These are phyloP conservation scores for Diutina mesorugosa DNA, from an alignment of 1,139 yeast genomes.

Conservation along the genomic window DNA sequence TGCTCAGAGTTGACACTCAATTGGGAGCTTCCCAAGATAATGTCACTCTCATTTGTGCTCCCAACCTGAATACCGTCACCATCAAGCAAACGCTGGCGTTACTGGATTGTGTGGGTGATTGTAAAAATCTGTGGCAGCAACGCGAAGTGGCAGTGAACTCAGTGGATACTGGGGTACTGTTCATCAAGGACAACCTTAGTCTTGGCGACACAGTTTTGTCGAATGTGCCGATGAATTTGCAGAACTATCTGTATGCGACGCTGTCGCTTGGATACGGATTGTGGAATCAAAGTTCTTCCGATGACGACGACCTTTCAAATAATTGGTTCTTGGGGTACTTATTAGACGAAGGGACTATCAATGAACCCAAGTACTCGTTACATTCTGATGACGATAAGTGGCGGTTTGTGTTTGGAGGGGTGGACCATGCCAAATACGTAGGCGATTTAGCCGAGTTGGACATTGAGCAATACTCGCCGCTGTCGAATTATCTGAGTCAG, in stretches of 20 bases:
- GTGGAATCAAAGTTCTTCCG: not conserved
- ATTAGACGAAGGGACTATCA: not conserved
- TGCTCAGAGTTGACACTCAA: not conserved
- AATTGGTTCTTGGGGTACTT: constrained; percentile 1
- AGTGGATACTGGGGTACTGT: not conserved
- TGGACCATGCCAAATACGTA: not conserved
- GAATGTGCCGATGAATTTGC: not conserved
- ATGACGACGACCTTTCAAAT: not conserved
- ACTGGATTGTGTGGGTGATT: not conserved
- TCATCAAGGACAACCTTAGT: not conserved
- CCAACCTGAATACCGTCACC: not conserved
- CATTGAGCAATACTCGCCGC: not conserved
- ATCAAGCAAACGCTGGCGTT: not conserved
- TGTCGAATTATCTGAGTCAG: not conserved
- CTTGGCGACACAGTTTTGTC: not conserved
- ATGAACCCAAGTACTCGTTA: not conserved
- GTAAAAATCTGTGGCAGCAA: not conserved
- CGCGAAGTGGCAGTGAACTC: not conserved
- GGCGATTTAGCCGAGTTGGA: not conserved
- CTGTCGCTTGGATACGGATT: constrained; percentile 1
- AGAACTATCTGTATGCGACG: not conserved
- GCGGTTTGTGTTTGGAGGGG: not conserved
- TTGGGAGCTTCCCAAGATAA: not conserved
- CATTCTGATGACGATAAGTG: not conserved
- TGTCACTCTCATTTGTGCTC: not conserved